Percentiles rank a stretch among this genome's conserved stretches.
phyloP scores from a whole-genome alignment of 257 asterid genomes.

The Haberlea rhodopensis region DNA sequence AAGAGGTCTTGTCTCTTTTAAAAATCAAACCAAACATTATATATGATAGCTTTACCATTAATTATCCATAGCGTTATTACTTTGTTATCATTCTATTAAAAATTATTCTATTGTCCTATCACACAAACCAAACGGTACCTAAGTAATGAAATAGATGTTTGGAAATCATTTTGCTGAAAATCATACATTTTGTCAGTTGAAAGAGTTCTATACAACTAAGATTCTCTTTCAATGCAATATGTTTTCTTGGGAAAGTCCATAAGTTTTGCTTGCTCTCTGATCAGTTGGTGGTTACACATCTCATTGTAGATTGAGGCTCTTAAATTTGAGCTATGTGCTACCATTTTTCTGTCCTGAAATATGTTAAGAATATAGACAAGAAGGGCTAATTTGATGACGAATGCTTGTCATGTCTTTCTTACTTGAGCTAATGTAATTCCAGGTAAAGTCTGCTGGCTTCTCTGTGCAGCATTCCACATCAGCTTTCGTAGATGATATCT shows the following conservation, averaged over 20 bases:
- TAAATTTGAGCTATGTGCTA: neutral
- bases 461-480: slow-evolving; percentile 49
- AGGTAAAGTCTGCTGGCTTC: slow-evolving; percentile 62
- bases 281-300: neutral
- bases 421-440: slow-evolving; percentile 26
- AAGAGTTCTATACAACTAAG: neutral
- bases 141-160: neutral
- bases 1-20: too few species aligned
- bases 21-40: too few species aligned
- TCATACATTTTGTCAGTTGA: neutral
- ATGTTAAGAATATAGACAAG: neutral
- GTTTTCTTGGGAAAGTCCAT: neutral
- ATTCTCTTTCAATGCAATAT: too few species aligned
- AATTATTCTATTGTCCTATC: too few species aligned
- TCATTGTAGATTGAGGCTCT: neutral
- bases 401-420: slow-evolving; percentile 19
- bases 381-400: neutral
- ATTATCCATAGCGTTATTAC: too few species aligned
- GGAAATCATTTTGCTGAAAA: neutral
- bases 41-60: too few species aligned
- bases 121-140: too few species aligned
- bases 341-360: neutral
- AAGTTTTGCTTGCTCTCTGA: neutral
- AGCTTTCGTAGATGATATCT: slow-evolving; percentile 72
- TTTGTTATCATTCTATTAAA: too few species aligned